These are phyloP conservation scores for Flammula alnicola DNA, from an alignment of 1,284 basidiomycete species.

Conservation along the genomic window DNA sequence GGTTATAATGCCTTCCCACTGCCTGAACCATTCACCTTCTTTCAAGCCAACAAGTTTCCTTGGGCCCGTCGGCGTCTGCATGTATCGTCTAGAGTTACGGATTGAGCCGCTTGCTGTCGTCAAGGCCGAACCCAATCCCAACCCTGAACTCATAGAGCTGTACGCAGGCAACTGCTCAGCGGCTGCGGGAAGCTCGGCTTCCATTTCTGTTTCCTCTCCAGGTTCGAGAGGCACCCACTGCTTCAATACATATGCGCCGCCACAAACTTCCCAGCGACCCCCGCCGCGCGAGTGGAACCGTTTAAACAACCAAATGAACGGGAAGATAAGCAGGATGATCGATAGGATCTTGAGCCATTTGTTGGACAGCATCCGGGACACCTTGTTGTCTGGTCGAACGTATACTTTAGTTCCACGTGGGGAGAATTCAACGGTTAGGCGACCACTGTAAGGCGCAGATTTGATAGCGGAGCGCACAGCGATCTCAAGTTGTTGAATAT, in stretches of 20 bases:
- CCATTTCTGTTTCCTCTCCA: slow-evolving; percentile 18
- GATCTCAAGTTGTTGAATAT: slow-evolving; percentile 55
- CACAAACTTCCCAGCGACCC: slow-evolving; percentile 70
- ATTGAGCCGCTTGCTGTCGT: slow-evolving; percentile 4
- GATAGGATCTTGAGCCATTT: slow-evolving; percentile 60
- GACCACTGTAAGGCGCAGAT: slow-evolving; percentile 57
- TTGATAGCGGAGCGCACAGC: slow-evolving; percentile 58
- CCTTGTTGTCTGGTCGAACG: slow-evolving; percentile 62
- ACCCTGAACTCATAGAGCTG: not conserved
- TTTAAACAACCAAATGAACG: slow-evolving; percentile 73
- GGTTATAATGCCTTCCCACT: slow-evolving; percentile 72
- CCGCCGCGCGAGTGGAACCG: slow-evolving; percentile 63
- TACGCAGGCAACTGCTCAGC: slow-evolving; percentile 20
- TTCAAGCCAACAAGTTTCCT: slow-evolving; percentile 55
- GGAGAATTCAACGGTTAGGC: slow-evolving; percentile 54
- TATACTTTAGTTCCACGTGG: slow-evolving; percentile 49
- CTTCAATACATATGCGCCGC: slow-evolving; percentile 70
- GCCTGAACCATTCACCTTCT: slow-evolving; percentile 79
- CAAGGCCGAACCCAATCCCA: slow-evolving; percentile 1
- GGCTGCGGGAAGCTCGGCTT: not conserved
- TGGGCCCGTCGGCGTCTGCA: slow-evolving; percentile 35
- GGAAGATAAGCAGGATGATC: slow-evolving; percentile 23
- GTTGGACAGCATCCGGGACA: slow-evolving; percentile 66
- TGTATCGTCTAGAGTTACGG: slow-evolving; percentile 26
- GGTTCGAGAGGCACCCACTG: slow-evolving; percentile 36